phyloP scores from a whole-genome alignment of 345 rosid genomes.

The Aquilaria sinensis region DNA sequence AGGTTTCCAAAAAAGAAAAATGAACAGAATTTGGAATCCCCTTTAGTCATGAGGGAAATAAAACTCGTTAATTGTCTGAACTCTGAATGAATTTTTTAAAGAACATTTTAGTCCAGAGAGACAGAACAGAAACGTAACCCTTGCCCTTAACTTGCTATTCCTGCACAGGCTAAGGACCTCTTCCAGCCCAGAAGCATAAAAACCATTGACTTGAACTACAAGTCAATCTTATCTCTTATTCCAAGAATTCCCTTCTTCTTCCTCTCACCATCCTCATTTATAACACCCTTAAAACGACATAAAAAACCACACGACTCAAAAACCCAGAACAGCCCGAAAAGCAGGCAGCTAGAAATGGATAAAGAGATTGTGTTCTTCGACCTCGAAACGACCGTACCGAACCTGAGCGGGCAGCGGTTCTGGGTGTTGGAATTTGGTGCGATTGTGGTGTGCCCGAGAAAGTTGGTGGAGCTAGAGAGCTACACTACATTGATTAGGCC shows the following conservation, averaged over 20 bases:
- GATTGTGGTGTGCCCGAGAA: slow-evolving; percentile 62
- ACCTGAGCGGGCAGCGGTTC: slow-evolving; percentile 47
- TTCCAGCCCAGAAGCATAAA: slow-evolving; percentile 18
- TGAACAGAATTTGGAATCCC: too few relatives aligned
- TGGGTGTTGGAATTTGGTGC: slow-evolving; percentile 83
- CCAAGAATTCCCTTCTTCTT: slow-evolving; percentile 26
- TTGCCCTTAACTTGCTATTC: slow-evolving; percentile 22
- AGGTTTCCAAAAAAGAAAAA: too few relatives aligned
- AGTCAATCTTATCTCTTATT: slow-evolving; percentile 37
- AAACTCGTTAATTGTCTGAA: too few relatives aligned
- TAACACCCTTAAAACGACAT: not conserved
- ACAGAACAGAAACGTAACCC: slow-evolving; percentile 7
- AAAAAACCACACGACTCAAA: not conserved
- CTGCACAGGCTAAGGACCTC: slow-evolving; percentile 32
- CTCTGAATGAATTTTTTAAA: not conserved
- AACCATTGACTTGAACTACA: slow-evolving; percentile 35
- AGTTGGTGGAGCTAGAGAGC: slow-evolving; percentile 61
- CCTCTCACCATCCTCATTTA: slow-evolving; percentile 7
- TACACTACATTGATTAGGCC: slow-evolving; percentile 74
- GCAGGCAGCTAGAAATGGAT: slow-evolving; percentile 17
- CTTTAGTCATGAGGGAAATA: too few relatives aligned
- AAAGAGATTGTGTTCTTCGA: slow-evolving; percentile 72
- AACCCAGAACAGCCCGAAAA: slow-evolving; percentile 8
- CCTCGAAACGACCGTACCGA: slow-evolving; percentile 83
- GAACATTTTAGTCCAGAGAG: slow-evolving; percentile 4